Evolutionary conservation across 371 early-diverging fungal genomes (phyloP).

Genomic region (Entomophthora muscae): DNA sequence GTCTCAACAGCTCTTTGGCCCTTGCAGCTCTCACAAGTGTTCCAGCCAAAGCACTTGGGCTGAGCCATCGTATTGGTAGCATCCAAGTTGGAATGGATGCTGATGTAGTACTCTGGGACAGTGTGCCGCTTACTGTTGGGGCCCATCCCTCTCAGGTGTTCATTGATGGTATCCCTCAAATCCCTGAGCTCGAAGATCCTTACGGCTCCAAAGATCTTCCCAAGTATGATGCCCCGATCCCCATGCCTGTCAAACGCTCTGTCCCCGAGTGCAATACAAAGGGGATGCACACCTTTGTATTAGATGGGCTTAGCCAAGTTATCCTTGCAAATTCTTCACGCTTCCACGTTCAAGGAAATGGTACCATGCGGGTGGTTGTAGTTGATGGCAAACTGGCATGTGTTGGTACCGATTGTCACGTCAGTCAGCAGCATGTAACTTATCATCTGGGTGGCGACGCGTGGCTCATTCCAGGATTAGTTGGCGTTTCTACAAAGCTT

Average conservation of each 20-base stretch:
- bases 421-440: constrained; percentile 11
- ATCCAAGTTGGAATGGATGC: constrained; percentile 58
- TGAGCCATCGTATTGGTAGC: constrained; percentile 49
- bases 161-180: constrained; percentile 49
- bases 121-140: constrained; percentile 50
- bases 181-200: constrained; percentile 12
- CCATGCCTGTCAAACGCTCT: constrained; percentile 10
- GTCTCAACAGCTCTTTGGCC: constrained; percentile 38
- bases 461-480: constrained; percentile 17
- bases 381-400: constrained; percentile 26
- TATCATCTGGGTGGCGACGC: constrained; percentile 17
- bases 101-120: constrained; percentile 56
- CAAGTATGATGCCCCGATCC: constrained; percentile 14
- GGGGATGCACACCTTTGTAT: constrained; percentile 18
- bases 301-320: constrained; percentile 27
- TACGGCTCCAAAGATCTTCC: constrained; percentile 10
- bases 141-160: constrained; percentile 56
- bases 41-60: constrained; percentile 50
- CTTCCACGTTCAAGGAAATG: constrained; percentile 4
- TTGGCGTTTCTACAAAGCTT: constrained; percentile 28
- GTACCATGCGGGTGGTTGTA: constrained; percentile 21
- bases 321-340: constrained; percentile 11
- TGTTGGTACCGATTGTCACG: constrained; percentile 25
- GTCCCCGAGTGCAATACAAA: constrained; percentile 3
- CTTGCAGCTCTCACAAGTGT: constrained; percentile 49